Conservation (phyloP, 345 rosid genomes). For the Iberis pinnata region DNA sequence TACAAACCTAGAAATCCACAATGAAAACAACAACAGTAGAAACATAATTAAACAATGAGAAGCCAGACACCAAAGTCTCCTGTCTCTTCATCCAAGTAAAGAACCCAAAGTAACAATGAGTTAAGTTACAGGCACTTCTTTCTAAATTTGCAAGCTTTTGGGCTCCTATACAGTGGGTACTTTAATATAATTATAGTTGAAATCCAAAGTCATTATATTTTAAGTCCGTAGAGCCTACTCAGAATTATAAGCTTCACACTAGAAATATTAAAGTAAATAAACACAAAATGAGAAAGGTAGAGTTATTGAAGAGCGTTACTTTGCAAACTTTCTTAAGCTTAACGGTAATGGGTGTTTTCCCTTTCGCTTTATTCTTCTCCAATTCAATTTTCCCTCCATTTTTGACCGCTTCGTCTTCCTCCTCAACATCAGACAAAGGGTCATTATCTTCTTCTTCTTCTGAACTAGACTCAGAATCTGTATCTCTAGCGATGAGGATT, state of each 20-base stretch:
- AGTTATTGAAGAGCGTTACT: conserved; percentile 32
- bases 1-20: conserved; percentile 58
- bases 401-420: conserved; percentile 28
- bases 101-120: not conserved
- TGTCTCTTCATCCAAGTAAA: conserved; percentile 1
- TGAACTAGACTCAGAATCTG: conserved; percentile 71
- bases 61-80: not conserved
- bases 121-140: not conserved
- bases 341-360: conserved; percentile 70
- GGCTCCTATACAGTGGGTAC: not conserved
- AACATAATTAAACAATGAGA: not conserved
- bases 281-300: conserved; percentile 9
- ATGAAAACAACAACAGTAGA: conserved; percentile 12
- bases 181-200: not conserved
- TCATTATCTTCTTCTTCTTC: conserved; percentile 34
- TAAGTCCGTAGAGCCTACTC: too few species aligned
- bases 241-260: too few species aligned
- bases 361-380: conserved; percentile 41
- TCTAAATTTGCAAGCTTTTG: not conserved
- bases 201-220: not conserved
- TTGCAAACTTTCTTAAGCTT: conserved; percentile 94
- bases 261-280: too few species aligned
- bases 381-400: conserved; percentile 32
- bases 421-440: conserved; percentile 33
- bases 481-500: conserved; percentile 57